Conservation (phyloP, 768 basidiomycete species). For the Tylopilus intermedius region DNA sequence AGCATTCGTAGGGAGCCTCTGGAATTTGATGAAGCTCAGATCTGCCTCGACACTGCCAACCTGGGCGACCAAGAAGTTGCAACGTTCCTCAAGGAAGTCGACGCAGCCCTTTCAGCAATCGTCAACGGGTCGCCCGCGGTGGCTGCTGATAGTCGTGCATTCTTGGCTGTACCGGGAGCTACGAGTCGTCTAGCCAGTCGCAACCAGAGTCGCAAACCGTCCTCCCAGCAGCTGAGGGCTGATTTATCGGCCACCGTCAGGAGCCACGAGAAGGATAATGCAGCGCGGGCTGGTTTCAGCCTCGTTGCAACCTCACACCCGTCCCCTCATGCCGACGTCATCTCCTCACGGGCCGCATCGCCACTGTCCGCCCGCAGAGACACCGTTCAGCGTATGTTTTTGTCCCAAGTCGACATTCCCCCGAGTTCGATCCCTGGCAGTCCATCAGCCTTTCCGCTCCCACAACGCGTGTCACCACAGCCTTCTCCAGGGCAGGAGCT, state of each 20-base stretch:
- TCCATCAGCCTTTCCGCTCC: conserved; percentile 10
- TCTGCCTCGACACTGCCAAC: conserved; percentile 30
- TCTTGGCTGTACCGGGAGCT: conserved; percentile 26
- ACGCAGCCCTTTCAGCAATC: conserved; percentile 26
- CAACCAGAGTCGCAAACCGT: conserved; percentile 27
- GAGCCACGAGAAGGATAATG: conserved; percentile 23
- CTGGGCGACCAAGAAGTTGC: conserved; percentile 28
- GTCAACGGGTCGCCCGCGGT: conserved; percentile 24
- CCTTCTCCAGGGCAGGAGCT: conserved; percentile 26
- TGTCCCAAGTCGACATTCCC: conserved; percentile 16
- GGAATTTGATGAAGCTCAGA: conserved; percentile 28
- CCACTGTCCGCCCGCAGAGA: conserved; percentile 21
- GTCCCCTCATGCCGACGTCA: conserved; percentile 22
- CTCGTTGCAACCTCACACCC: conserved; percentile 27
- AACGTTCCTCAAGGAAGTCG: conserved; percentile 30
- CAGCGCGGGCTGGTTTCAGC: conserved; percentile 27
- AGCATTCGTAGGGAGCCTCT: conserved; percentile 28
- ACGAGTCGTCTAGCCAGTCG: conserved; percentile 24
- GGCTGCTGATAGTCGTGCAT: conserved; percentile 29
- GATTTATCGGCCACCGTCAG: conserved; percentile 27
- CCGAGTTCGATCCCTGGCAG: conserved; percentile 14
- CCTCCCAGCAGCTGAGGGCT: conserved; percentile 28
- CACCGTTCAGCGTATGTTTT: conserved; percentile 14
- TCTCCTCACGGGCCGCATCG: conserved; percentile 21
- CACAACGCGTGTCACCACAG: conserved; percentile 27